Evolutionary conservation across 176 grass and related monocot species (phyloP).

Genomic region (Musa acuminata): DNA sequence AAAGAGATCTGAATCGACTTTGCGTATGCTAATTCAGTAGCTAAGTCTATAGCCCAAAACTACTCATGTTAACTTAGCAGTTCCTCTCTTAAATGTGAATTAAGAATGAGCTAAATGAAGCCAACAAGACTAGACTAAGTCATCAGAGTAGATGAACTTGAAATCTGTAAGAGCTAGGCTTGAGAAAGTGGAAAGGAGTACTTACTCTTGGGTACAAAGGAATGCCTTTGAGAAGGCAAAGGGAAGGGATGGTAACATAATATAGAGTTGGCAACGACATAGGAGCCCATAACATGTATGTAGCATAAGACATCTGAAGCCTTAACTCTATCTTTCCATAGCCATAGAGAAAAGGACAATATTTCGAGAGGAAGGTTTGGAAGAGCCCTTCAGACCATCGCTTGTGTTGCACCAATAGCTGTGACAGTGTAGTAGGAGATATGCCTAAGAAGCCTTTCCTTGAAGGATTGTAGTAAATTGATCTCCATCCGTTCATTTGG

Average conservation of each 20-base stretch:
- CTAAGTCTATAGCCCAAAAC: too few relatives aligned
- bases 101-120: background rate
- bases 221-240: background rate
- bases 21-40: too few relatives aligned
- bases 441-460: slow-evolving; percentile 4
- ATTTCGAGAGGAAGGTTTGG: slow-evolving; percentile 4
- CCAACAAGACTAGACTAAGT: background rate
- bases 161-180: background rate
- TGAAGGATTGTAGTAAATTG: slow-evolving; percentile 5
- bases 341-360: background rate
- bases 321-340: background rate
- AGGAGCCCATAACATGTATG: slow-evolving; percentile 7
- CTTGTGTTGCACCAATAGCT: slow-evolving; percentile 4
- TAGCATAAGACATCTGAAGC: slow-evolving; percentile 6
- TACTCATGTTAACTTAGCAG: too few relatives aligned
- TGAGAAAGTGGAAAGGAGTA: background rate
- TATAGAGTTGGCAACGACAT: slow-evolving; percentile 6
- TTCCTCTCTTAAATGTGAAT: background rate
- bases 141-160: background rate
- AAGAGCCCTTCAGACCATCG: slow-evolving; percentile 3
- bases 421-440: background rate
- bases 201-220: slow-evolving; percentile 6
- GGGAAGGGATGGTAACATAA: background rate
- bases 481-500: slow-evolving; percentile 2
- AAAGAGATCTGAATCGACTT: too few relatives aligned